Conservation (phyloP, 129 eudicot genomes). For the Pittosporum tobira region DNA sequence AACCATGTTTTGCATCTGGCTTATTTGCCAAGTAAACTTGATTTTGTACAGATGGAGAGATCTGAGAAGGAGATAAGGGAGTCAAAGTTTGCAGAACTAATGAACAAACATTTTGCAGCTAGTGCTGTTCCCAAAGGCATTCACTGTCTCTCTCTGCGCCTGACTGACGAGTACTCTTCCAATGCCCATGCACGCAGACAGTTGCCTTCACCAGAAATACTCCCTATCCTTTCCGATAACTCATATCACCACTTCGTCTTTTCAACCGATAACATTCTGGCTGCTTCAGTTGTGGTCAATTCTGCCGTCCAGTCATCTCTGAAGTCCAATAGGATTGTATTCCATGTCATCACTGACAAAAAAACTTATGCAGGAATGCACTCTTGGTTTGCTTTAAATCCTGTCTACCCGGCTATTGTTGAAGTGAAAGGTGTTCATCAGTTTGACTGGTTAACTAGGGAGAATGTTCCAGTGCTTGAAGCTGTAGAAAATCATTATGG, state of each 20-base stretch:
- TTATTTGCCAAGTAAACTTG: slow-evolving; percentile 5
- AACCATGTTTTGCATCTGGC: background rate
- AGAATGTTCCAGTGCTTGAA: slow-evolving; percentile 92
- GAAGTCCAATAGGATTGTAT: slow-evolving; percentile 67
- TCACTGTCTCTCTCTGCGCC: slow-evolving; percentile 83
- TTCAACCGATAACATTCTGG: slow-evolving; percentile 83
- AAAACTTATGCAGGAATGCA: slow-evolving; percentile 99
- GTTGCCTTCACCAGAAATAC: slow-evolving; percentile 86
- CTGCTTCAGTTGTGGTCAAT: slow-evolving; percentile 87
- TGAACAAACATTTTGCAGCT: slow-evolving; percentile 96
- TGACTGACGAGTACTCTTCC: slow-evolving; percentile 86
- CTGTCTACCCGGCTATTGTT: slow-evolving; percentile 75
- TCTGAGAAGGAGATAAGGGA: slow-evolving; percentile 81
- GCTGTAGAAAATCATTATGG: slow-evolving; percentile 81
- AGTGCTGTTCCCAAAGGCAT: slow-evolving; percentile 87
- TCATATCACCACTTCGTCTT: slow-evolving; percentile 71
- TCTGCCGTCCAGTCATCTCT: slow-evolving; percentile 75
- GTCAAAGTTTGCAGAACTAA: slow-evolving; percentile 83
- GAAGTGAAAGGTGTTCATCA: slow-evolving; percentile 98
- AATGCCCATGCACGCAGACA: slow-evolving; percentile 96
- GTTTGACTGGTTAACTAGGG: slow-evolving; percentile 95
- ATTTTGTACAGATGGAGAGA: slow-evolving; percentile 73
- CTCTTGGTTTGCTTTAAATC: slow-evolving; percentile 89
- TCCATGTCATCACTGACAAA: slow-evolving; percentile 90
- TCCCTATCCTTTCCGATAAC: slow-evolving; percentile 89